phyloP scores from a whole-genome alignment of 345 rosid genomes.

The Citrus inodora region DNA sequence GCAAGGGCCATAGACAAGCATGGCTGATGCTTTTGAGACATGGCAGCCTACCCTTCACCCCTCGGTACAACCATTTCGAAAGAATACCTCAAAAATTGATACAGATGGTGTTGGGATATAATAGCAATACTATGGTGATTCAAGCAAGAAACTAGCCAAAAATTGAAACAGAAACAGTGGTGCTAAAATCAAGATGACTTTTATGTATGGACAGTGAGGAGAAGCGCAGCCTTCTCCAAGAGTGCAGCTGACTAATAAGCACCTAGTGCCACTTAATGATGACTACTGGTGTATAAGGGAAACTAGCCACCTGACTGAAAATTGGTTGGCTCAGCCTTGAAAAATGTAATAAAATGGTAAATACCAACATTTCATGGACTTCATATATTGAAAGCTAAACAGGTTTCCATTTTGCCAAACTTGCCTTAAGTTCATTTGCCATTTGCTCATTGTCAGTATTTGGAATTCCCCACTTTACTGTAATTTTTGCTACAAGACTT shows the following conservation, averaged over 20 bases:
- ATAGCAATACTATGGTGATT: neutral
- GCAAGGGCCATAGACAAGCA: neutral
- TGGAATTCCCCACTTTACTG: slow-evolving; percentile 79
- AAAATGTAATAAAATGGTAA: neutral
- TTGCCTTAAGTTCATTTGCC: slow-evolving; percentile 79
- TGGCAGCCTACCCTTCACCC: neutral
- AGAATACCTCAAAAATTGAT: neutral
- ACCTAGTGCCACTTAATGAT: neutral
- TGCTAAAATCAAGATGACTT: neutral
- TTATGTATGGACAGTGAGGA: neutral
- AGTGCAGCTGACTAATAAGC: neutral
- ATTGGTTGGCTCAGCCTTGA: neutral
- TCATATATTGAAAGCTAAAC: neutral
- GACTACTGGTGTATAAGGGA: neutral
- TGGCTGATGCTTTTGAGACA: neutral
- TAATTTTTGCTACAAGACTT: slow-evolving; percentile 69
- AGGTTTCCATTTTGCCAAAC: neutral
- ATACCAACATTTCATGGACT: neutral
- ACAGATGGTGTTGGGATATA: neutral
- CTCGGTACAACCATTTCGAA: neutral
- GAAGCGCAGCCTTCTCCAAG: neutral
- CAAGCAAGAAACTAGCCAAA: neutral
- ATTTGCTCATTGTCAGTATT: slow-evolving; percentile 75
- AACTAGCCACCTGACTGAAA: neutral
- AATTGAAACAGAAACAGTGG: neutral